Base-by-base conservation (phyloP, 306 rosid genomes). In the Medicago lupulina region DNA sequence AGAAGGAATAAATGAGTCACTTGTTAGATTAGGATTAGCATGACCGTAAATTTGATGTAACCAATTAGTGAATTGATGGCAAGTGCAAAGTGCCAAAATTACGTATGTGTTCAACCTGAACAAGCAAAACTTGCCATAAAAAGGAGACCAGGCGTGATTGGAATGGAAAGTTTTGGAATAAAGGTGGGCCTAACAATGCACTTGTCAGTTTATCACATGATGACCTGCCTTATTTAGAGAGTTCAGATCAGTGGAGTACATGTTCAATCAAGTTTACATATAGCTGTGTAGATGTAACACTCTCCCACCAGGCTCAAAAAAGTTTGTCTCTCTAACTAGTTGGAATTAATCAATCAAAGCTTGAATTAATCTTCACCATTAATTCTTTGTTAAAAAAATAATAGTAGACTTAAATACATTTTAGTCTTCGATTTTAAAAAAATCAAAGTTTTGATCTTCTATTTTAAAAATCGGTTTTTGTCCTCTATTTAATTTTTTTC, bases 61-160 rank as follows among this genome's bases (percentile, higher is more conserved):
- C 18, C 61, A 61, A 61, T 3, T 16, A 62, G 5, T 12, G 16
- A 44, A 58, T 36, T 57, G 79, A 19, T 55, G 67, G 36, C 41
- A 77, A 66, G 79, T 73, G 57, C 61, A 47, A 18, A 66, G 71
- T 58, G 76, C 6, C 50, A 71, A 44, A 28, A 25, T 12, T 16
- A 16, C 46, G 60, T 58, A 14, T 59, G 62, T 49, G 82, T 43
- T 68, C 57, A 73, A 47, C 80, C 63, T 6, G 18, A 77, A 67
- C 60, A 67, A 50, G 68, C 17, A 82, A 77, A 66, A 9, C 5
- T 59, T 40, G 31, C 62, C 76, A 50, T 17, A 47, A 73, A 72
- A 49, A 66, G 72, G 54, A 71, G 54, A 16, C 54, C 12, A 72
- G 10, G 85, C 82, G 79, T 73, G 82, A 60, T 44, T 77, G 51